These are phyloP conservation scores for Neoscytalidium dimidiatum DNA, from an alignment of 2,329 filamentous ascomycete genomes.

Conservation along the genomic window DNA sequence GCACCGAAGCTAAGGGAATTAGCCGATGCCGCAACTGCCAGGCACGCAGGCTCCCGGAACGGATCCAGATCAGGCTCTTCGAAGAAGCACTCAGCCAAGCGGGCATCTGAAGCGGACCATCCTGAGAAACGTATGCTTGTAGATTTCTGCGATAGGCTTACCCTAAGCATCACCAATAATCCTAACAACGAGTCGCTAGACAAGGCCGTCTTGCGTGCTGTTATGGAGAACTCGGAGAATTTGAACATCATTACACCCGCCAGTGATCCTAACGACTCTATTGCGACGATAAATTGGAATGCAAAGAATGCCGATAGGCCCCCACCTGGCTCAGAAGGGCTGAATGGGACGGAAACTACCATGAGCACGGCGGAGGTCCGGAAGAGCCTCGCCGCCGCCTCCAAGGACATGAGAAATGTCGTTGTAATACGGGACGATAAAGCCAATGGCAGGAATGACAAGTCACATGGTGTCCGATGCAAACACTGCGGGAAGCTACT, in stretches of 20 bases:
- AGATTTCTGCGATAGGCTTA: conserved; percentile 28
- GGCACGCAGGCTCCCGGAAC: background rate
- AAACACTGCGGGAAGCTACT: conserved; percentile 27
- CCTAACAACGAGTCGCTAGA: conserved; percentile 25
- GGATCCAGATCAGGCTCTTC: background rate
- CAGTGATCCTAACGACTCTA: background rate
- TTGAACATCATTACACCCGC: background rate
- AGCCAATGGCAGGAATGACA: conserved; percentile 9
- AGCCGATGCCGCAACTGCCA: conserved; percentile 2
- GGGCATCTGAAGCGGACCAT: background rate
- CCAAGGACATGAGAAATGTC: conserved; percentile 29
- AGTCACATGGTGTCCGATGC: conserved; percentile 25
- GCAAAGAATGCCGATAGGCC: background rate
- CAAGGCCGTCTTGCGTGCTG: conserved; percentile 27
- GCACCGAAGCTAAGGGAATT: background rate
- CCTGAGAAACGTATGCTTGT: conserved; percentile 23
- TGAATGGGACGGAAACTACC: conserved; percentile 1
- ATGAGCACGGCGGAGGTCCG: conserved; percentile 29
- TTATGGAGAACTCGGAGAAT: conserved; percentile 16
- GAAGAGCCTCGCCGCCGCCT: conserved; percentile 29
- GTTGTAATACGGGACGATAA: conserved; percentile 18
- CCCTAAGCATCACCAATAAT: conserved; percentile 25
- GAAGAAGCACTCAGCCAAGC: background rate
- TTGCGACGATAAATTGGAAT: background rate
- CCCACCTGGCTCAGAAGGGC: background rate